phyloP scores from a whole-genome alignment of 2,329 filamentous ascomycete genomes.

The Cladophialophora exuberans region DNA sequence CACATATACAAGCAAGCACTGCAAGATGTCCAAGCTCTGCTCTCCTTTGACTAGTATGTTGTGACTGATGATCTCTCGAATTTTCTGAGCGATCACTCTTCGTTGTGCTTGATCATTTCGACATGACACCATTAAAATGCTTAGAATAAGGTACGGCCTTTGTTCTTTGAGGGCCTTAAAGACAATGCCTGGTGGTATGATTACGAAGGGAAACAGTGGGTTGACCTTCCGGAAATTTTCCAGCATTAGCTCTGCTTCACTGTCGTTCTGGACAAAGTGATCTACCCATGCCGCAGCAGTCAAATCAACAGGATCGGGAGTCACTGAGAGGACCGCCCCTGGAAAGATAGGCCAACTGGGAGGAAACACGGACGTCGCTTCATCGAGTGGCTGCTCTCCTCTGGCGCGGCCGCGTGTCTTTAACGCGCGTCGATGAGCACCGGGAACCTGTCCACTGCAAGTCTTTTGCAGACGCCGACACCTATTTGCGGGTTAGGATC shows the following conservation, averaged over 20 bases:
- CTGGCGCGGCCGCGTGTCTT: conserved; percentile 4
- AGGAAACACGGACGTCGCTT: conserved; percentile 33
- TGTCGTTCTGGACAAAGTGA: conserved; percentile 2
- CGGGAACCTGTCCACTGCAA: conserved; percentile 34
- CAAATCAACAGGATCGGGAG: not conserved
- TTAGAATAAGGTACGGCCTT: conserved; percentile 41
- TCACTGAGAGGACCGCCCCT: not conserved
- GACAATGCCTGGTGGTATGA: conserved; percentile 24
- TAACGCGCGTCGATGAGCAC: conserved; percentile 31
- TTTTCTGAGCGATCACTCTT: conserved; percentile 33
- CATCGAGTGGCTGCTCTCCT: conserved; percentile 34
- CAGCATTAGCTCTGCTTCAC: conserved; percentile 24
- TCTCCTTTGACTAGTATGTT: conserved; percentile 38
- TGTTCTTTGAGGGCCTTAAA: conserved; percentile 28
- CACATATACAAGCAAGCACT: conserved; percentile 42
- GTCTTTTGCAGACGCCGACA: conserved; percentile 36
- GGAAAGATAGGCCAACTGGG: conserved; percentile 10
- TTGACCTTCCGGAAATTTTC: conserved; percentile 25
- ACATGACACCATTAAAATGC: conserved; percentile 37
- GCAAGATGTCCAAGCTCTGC: conserved; percentile 43
- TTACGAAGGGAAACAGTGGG: conserved; percentile 34
- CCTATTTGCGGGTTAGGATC: conserved; percentile 22
- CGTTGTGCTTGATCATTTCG: conserved; percentile 33
- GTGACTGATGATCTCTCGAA: conserved; percentile 36
- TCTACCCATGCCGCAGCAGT: conserved; percentile 10